phyloP scores from a whole-genome alignment of 2,329 filamentous ascomycete genomes.

The Thielaviopsis ethacetica region DNA sequence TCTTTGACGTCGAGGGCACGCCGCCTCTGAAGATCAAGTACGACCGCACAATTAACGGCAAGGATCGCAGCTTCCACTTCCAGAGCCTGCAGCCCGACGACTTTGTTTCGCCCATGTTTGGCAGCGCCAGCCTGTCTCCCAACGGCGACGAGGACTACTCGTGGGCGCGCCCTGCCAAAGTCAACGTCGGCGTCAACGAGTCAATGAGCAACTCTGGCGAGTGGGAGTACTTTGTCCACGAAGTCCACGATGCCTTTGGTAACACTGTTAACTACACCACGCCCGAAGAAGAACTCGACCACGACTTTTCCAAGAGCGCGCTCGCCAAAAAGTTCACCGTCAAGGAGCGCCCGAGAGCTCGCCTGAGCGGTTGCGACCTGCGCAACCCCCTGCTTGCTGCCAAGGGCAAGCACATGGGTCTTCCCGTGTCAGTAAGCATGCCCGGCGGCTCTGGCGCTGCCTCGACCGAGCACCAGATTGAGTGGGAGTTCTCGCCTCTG shows the following conservation, averaged over 20 bases:
- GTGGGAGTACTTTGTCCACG: conserved; percentile 83
- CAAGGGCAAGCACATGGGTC: conserved; percentile 47
- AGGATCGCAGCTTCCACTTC: conserved; percentile 71
- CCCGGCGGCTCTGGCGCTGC: conserved; percentile 48
- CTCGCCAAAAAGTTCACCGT: conserved; percentile 68
- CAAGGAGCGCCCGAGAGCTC: conserved; percentile 66
- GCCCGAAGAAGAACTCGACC: conserved; percentile 50
- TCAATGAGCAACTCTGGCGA: conserved; percentile 62
- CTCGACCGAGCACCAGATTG: conserved; percentile 54
- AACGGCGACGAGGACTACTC: conserved; percentile 43
- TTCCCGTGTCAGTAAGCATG: conserved; percentile 40
- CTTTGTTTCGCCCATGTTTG: conserved; percentile 60
- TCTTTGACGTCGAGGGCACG: conserved; percentile 70
- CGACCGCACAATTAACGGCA: conserved; percentile 70
- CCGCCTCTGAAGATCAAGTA: conserved; percentile 88
- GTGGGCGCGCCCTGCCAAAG: conserved; percentile 62
- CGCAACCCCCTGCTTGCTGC: conserved; percentile 71
- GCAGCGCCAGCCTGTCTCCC: conserved; percentile 41
- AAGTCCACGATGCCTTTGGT: conserved; percentile 80
- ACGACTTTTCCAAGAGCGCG: conserved; percentile 40
- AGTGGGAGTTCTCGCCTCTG: conserved; percentile 69
- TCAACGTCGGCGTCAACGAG: conserved; percentile 78
- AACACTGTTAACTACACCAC: conserved; percentile 65
- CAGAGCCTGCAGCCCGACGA: conserved; percentile 88
- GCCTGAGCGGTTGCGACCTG: conserved; percentile 59